Evolutionary conservation across 176 grass and related monocot species (phyloP).

Genomic region (Musa schizocarpa): DNA sequence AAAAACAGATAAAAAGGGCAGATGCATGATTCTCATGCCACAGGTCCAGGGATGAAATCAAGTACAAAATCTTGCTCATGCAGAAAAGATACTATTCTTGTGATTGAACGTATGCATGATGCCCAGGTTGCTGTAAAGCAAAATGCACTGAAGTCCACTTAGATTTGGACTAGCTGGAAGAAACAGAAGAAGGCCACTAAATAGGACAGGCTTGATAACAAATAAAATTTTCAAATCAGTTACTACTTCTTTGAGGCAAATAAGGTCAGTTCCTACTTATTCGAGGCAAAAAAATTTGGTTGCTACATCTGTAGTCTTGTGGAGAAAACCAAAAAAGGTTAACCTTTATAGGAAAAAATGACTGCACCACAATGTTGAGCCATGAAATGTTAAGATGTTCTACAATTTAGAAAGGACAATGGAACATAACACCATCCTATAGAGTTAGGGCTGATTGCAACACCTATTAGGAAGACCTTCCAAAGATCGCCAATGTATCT

Average conservation of each 20-base stretch:
- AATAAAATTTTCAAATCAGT: background rate
- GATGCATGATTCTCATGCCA: background rate
- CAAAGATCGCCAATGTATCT: slow-evolving; percentile 95
- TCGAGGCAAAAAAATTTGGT: no score
- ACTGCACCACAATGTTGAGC: no score
- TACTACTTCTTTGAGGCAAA: background rate
- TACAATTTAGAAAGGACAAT: background rate
- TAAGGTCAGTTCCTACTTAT: no score
- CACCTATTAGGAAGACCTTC: slow-evolving; percentile 96
- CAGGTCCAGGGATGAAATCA: background rate
- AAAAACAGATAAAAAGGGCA: background rate
- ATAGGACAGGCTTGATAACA: background rate
- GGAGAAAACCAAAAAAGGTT: background rate
- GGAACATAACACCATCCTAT: background rate
- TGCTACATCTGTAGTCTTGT: background rate
- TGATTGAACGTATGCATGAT: background rate
- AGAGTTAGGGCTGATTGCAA: background rate
- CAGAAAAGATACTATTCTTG: background rate
- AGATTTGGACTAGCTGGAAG: background rate
- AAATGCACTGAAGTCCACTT: background rate
- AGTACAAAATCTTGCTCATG: background rate
- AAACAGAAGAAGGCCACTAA: background rate
- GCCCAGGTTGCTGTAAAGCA: background rate
- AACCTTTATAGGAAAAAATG: background rate
- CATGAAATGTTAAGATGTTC: background rate